Evolutionary conservation across 164 flowering plant genomes (phyloP).

Genomic region (Macadamia tetraphylla): DNA sequence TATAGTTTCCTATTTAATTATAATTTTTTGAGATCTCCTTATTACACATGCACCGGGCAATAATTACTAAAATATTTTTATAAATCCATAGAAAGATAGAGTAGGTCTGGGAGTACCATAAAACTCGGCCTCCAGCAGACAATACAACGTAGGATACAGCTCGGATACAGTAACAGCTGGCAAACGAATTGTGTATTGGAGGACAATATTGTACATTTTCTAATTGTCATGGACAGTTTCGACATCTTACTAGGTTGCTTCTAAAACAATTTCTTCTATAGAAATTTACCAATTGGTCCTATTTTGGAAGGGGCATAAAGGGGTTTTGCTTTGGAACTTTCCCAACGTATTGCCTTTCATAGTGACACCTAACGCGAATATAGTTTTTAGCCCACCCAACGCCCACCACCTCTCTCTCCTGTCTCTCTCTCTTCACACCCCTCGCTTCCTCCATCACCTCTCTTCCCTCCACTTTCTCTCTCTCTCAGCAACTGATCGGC

Average conservation of each 20-base stretch:
- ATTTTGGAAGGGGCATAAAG: background rate
- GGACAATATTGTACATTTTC: background rate
- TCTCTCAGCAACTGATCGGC: conserved; percentile 9
- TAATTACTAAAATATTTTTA: no score
- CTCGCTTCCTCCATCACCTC: background rate
- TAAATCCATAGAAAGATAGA: no score
- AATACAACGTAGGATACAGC: background rate
- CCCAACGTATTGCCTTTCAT: conserved; percentile 19
- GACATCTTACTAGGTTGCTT: background rate
- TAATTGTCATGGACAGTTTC: background rate
- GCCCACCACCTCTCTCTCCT: conserved; percentile 10
- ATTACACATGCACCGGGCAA: no score
- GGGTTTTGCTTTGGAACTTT: conserved; percentile 9
- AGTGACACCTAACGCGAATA: conserved; percentile 33
- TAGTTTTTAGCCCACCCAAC: conserved; percentile 18
- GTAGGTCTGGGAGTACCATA: no score
- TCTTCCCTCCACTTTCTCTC: conserved; percentile 10
- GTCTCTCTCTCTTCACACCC: conserved; percentile 6
- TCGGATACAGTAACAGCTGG: background rate
- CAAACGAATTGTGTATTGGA: background rate
- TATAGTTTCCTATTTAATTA: no score
- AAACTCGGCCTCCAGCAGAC: no score
- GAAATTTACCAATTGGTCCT: no score
- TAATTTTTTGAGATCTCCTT: no score
- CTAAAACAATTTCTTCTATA: no score